Evolutionary conservation across 352 stramenopile species (phyloP).

Genomic region (Phytopythium cucurbitacearum): DNA sequence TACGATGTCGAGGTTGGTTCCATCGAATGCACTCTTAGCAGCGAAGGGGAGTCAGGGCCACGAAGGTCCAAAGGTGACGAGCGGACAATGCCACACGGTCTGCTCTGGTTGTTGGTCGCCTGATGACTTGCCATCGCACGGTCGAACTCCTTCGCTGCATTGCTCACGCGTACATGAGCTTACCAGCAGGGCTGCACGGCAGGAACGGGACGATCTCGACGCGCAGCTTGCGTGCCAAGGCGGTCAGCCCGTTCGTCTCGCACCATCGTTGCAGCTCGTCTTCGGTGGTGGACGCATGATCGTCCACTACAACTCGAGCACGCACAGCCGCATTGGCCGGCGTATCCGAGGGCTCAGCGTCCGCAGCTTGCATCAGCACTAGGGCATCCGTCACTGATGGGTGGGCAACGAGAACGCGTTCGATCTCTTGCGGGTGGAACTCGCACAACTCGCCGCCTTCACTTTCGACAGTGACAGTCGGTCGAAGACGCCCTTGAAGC

Average conservation of each 20-base stretch:
- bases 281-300: constrained; percentile 13
- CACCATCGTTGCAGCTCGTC: constrained; percentile 37
- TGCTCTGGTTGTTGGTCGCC: too few species aligned
- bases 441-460: constrained; percentile 14
- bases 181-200: constrained; percentile 78
- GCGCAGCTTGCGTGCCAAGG: constrained; percentile 23
- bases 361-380: constrained; percentile 34
- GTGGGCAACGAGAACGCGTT: constrained; percentile 30
- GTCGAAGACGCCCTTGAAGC: constrained; percentile 62
- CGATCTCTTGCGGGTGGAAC: constrained; percentile 34
- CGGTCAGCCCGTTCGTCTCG: constrained; percentile 24
- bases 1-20: too few species aligned
- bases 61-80: too few species aligned
- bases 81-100: too few species aligned
- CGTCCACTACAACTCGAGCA: constrained; percentile 29
- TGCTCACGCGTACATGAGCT: constrained; percentile 74
- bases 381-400: constrained; percentile 49
- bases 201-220: constrained; percentile 63
- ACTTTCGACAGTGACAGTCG: constrained; percentile 25
- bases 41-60: too few species aligned
- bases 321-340: constrained; percentile 14
- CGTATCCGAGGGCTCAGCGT: not conserved
- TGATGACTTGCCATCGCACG: too few species aligned
- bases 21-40: too few species aligned
- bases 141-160: too few species aligned